Conservation (phyloP, 805 yeast species). For the Yamadazyma philogaea region DNA sequence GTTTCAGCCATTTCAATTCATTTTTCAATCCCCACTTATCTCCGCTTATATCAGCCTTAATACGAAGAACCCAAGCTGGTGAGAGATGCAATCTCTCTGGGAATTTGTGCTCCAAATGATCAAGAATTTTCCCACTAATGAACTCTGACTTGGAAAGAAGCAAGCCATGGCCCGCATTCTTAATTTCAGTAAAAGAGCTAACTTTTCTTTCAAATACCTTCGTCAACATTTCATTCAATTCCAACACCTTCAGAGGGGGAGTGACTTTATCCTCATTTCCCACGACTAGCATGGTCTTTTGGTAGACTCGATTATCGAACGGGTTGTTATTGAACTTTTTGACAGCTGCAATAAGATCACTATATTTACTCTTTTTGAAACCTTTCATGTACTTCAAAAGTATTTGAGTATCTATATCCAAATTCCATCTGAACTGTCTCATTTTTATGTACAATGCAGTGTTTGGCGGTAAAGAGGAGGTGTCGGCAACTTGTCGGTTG, state of each 20-base stretch:
- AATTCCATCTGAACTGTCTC: conserved; percentile 67
- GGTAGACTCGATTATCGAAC: conserved; percentile 26
- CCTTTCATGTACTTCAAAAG: conserved; percentile 55
- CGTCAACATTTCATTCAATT: conserved; percentile 25
- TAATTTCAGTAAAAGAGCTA: conserved; percentile 35
- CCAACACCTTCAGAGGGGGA: conserved; percentile 39
- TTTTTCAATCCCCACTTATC: conserved; percentile 81
- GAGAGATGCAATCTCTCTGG: conserved; percentile 53
- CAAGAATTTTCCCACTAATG: conserved; percentile 57
- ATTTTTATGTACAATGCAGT: conserved; percentile 37
- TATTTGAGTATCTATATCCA: conserved; percentile 54
- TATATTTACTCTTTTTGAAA: conserved; percentile 39
- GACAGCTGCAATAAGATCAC: conserved; percentile 44
- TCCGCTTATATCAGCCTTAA: conserved; percentile 59
- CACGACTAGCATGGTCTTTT: conserved; percentile 53
- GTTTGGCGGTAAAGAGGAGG: conserved; percentile 6
- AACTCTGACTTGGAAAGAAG: conserved; percentile 62
- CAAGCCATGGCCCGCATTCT: conserved; percentile 62
- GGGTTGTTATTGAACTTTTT: conserved; percentile 34
- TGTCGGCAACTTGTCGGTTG: conserved; percentile 45
- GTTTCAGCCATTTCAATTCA: conserved; percentile 65
- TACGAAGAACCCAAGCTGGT: conserved; percentile 67
- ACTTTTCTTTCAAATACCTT: conserved; percentile 23
- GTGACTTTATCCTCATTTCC: conserved; percentile 60
- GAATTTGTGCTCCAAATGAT: conserved; percentile 49